Percentiles rank a stretch among this genome's conserved stretches.
Conservation (phyloP, 805 yeast species). For the Wickerhamomyces kurtzmanii region DNA sequence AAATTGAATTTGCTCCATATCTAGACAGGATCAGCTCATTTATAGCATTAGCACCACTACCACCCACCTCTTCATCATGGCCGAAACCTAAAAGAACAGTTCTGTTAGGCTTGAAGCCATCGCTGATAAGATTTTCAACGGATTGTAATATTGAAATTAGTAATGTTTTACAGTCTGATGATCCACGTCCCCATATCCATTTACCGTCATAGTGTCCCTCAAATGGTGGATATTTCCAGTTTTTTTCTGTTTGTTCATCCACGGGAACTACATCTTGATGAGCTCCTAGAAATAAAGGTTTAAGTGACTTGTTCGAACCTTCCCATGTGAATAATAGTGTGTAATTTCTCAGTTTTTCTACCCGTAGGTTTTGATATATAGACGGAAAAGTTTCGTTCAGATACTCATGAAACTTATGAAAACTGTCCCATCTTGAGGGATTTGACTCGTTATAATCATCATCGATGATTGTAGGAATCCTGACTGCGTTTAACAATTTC, state of each 20-base stretch:
- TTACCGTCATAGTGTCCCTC: conserved; percentile 55
- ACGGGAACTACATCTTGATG: conserved; percentile 83
- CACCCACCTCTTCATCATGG: conserved; percentile 67
- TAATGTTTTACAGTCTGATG: conserved; percentile 62
- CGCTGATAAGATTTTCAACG: conserved; percentile 35
- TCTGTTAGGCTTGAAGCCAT: conserved; percentile 41
- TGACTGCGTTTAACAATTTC: conserved; percentile 38
- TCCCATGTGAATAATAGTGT: conserved; percentile 57
- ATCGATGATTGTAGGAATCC: conserved; percentile 38
- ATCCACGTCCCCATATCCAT: conserved; percentile 64
- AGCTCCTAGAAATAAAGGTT: conserved; percentile 64
- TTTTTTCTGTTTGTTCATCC: conserved; percentile 38
- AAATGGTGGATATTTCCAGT: conserved; percentile 64
- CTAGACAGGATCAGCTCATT: conserved; percentile 33
- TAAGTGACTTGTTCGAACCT: conserved; percentile 39
- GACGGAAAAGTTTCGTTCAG: conserved; percentile 45
- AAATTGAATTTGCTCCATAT: conserved; percentile 50
- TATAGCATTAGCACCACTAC: conserved; percentile 51
- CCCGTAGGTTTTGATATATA: conserved; percentile 34
- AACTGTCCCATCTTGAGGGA: conserved; percentile 30
- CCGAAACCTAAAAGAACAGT: conserved; percentile 58
- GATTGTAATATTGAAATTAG: conserved; percentile 56
- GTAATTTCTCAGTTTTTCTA: conserved; percentile 48
- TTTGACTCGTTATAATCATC: conserved; percentile 32
- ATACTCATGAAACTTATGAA: conserved; percentile 35